These are phyloP conservation scores for Phtheirospermum japonicum DNA, from an alignment of 257 asterid genomes.

Conservation along the genomic window DNA sequence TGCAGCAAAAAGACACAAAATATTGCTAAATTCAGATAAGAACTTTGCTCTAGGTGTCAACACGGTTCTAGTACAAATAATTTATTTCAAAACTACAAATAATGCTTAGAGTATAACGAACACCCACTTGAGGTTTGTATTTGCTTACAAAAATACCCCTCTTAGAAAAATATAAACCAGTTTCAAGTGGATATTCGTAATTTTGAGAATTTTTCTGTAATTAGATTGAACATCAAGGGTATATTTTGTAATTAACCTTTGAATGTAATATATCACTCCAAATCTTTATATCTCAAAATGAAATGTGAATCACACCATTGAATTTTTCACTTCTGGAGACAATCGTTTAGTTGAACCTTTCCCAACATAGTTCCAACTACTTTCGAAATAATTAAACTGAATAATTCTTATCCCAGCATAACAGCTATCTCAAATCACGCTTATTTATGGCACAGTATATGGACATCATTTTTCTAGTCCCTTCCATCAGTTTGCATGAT, in stretches of 20 bases:
- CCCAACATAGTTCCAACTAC: conserved; percentile 3
- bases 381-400: neutral
- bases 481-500: neutral
- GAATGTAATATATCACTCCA: neutral
- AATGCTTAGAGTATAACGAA: neutral
- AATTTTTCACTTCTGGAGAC: neutral
- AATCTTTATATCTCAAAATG: neutral
- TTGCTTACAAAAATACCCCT: neutral
- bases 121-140: neutral
- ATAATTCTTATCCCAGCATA: conserved; percentile 14
- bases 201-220: neutral
- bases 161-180: neutral
- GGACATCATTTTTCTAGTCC: neutral
- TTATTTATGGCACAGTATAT: neutral
- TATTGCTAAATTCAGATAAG: neutral
- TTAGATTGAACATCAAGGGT: neutral
- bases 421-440: neutral
- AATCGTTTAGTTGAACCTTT: conserved; percentile 3
- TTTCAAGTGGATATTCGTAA: neutral
- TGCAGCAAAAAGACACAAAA: conserved; percentile 37
- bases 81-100: neutral
- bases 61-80: neutral
- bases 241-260: neutral
- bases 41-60: neutral
- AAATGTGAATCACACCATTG: neutral